phyloP scores from a whole-genome alignment of 2,329 filamentous ascomycete species.

The Alternaria burnsii region DNA sequence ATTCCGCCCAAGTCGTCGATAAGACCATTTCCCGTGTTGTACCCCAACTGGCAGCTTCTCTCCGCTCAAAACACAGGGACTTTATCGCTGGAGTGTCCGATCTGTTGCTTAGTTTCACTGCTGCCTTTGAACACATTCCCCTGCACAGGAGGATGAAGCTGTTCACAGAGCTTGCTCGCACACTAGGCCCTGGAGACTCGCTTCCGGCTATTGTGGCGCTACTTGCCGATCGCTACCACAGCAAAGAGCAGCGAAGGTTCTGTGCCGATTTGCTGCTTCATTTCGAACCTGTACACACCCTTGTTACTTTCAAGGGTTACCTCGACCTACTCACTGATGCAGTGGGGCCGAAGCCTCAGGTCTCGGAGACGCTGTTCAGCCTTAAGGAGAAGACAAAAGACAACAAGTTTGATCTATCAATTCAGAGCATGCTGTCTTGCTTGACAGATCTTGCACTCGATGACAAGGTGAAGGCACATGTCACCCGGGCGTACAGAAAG shows the following conservation, averaged over 20 bases:
- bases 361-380: slow-evolving; percentile 77
- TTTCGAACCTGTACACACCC: slow-evolving; percentile 78
- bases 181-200: slow-evolving; percentile 85
- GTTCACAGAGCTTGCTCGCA: slow-evolving; percentile 85
- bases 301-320: slow-evolving; percentile 76
- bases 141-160: slow-evolving; percentile 82
- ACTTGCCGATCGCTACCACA: slow-evolving; percentile 86
- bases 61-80: slow-evolving; percentile 79
- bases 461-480: slow-evolving; percentile 41
- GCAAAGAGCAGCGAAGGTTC: slow-evolving; percentile 79
- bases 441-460: slow-evolving; percentile 50
- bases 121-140: slow-evolving; percentile 95
- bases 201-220: slow-evolving; percentile 87
- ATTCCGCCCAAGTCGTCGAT: slow-evolving; percentile 94
- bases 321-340: slow-evolving; percentile 78
- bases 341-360: slow-evolving; percentile 74
- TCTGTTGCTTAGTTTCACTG: slow-evolving; percentile 92
- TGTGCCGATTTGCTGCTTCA: slow-evolving; percentile 75
- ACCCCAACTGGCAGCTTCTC: slow-evolving; percentile 85
- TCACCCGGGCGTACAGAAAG: slow-evolving; percentile 41
- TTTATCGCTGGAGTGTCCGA: slow-evolving; percentile 84
- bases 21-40: slow-evolving; percentile 94
- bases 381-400: slow-evolving; percentile 57
- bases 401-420: slow-evolving; percentile 47
- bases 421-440: slow-evolving; percentile 51